phyloP scores from a whole-genome alignment of 768 basidiomycete species.

The Porphyrellus cyaneotinctus region DNA sequence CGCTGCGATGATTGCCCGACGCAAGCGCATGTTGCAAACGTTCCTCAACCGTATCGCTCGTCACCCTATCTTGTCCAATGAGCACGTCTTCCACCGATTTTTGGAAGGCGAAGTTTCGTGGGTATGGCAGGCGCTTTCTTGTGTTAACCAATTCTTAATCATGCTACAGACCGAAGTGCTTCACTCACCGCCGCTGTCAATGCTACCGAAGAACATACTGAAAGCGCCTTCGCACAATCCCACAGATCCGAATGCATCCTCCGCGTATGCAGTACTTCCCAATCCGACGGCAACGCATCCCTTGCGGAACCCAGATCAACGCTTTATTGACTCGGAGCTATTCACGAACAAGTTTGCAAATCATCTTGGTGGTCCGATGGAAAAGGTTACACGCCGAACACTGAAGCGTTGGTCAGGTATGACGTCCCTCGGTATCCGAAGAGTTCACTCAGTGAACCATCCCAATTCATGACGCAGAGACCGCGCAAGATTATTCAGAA shows the following conservation, averaged over 20 bases:
- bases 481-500: constrained; percentile 83
- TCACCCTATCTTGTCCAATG: constrained; percentile 94
- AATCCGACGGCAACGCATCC: constrained; percentile 87
- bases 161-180: constrained; percentile 75
- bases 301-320: constrained; percentile 88
- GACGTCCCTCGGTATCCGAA: constrained; percentile 20
- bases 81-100: constrained; percentile 95
- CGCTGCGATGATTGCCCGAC: constrained; percentile 80
- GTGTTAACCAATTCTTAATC: constrained; percentile 4
- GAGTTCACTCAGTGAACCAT: constrained; percentile 2
- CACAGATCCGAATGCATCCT: constrained; percentile 67
- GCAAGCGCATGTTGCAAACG: constrained; percentile 93
- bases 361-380: constrained; percentile 90
- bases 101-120: constrained; percentile 95
- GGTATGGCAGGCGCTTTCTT: constrained; percentile 45
- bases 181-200: constrained; percentile 86
- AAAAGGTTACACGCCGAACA: constrained; percentile 89
- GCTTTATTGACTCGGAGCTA: constrained; percentile 92
- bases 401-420: constrained; percentile 93
- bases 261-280: constrained; percentile 81
- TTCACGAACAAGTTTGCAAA: constrained; percentile 95
- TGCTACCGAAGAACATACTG: constrained; percentile 91
- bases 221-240: constrained; percentile 96
- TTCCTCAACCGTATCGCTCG: constrained; percentile 87
- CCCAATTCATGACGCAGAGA: constrained; percentile 43